A percentile compares a stretch with the other conserved stretches of the same genome.
Evolutionary conservation across 1,284 basidiomycete species (phyloP).

Genomic region (Afroboletus lepidellus): DNA sequence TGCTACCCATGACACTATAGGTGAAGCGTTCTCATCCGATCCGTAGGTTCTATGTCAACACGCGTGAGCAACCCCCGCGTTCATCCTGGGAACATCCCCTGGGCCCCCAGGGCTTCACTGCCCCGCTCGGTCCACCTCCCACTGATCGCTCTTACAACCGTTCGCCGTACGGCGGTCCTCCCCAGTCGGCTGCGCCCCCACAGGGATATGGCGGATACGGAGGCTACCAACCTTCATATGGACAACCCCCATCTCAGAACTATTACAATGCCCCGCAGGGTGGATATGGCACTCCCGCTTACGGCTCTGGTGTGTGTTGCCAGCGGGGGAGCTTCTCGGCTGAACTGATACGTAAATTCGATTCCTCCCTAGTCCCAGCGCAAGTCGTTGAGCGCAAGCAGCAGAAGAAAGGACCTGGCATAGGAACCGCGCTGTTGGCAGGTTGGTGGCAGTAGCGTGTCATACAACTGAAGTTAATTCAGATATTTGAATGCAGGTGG

Average conservation of each 20-base stretch:
- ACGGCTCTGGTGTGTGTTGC: constrained; percentile 15
- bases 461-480: constrained; percentile 5
- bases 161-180: constrained; percentile 33
- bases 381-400: constrained; percentile 14
- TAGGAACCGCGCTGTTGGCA: constrained; percentile 28
- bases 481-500: constrained; percentile 40
- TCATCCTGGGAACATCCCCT: constrained; percentile 67
- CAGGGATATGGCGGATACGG: constrained; percentile 26
- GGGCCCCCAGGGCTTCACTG: constrained; percentile 43
- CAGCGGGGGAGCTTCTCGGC: background rate
- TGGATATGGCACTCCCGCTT: constrained; percentile 17
- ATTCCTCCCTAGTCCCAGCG: constrained; percentile 11
- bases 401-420: constrained; percentile 25
- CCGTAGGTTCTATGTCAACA: constrained; percentile 72
- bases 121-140: constrained; percentile 39
- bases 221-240: constrained; percentile 18
- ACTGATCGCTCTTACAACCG: constrained; percentile 26
- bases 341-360: background rate
- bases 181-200: constrained; percentile 7
- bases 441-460: constrained; percentile 23
- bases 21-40: background rate
- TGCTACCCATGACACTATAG: constrained; percentile 19
- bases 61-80: constrained; percentile 53
- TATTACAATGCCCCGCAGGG: constrained; percentile 19
- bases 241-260: constrained; percentile 17